These are phyloP conservation scores for Aureobasidium sp. DNA, from an alignment of 2,329 filamentous ascomycete genomes.

Conservation along the genomic window DNA sequence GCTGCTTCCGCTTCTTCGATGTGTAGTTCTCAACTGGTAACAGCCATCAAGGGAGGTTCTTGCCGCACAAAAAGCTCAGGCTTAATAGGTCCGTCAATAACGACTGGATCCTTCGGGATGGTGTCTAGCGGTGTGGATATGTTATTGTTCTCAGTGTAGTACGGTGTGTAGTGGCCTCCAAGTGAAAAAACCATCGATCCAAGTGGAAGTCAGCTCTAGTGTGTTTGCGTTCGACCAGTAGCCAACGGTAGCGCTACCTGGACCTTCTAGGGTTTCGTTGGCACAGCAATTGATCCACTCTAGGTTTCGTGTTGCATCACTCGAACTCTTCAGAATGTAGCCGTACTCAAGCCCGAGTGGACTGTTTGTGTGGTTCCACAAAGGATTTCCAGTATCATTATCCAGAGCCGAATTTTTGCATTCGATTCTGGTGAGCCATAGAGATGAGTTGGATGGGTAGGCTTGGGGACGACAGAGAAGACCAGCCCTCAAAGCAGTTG, in stretches of 20 bases:
- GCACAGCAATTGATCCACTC: background rate
- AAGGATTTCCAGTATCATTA: background rate
- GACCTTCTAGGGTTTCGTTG: background rate
- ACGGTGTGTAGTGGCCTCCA: background rate
- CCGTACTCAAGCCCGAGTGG: background rate
- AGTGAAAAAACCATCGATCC: background rate
- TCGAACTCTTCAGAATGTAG: background rate
- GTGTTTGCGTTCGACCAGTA: slow-evolving; percentile 3
- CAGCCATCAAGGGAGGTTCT: background rate
- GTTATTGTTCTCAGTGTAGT: background rate
- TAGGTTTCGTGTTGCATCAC: background rate
- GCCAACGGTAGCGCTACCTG: background rate
- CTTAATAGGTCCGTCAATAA: background rate
- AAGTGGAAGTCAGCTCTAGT: background rate
- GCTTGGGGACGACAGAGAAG: background rate
- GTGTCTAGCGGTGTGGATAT: background rate
- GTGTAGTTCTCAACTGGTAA: background rate
- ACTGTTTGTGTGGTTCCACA: slow-evolving; percentile 1
- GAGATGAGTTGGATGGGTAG: background rate
- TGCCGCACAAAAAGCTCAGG: background rate
- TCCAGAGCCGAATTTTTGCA: background rate
- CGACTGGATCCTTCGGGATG: background rate
- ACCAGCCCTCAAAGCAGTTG: background rate
- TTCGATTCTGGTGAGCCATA: background rate
- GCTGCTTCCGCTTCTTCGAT: background rate